These are phyloP conservation scores for Ophiostoma tasmaniense DNA, from an alignment of 2,329 filamentous ascomycete genomes.

Conservation along the genomic window DNA sequence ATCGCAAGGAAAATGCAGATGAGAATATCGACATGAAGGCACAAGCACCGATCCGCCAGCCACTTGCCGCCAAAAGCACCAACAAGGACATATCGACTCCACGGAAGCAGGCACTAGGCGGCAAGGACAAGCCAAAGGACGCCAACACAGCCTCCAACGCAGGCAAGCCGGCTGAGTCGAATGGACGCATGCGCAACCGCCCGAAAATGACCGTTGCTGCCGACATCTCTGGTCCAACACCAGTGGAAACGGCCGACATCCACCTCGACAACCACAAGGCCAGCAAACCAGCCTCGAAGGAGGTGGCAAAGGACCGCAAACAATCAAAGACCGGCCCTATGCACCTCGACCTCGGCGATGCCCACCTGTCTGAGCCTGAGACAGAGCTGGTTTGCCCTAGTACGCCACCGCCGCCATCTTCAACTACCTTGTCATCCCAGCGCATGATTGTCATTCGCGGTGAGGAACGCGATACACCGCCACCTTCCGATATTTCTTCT, in stretches of 20 bases:
- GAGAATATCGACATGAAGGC: conserved; percentile 23
- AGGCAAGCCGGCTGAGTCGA: conserved; percentile 12
- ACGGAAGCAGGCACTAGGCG: conserved; percentile 38
- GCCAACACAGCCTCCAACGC: conserved; percentile 5
- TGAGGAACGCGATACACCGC: conserved; percentile 46
- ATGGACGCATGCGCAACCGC: conserved; percentile 15
- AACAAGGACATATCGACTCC: conserved; percentile 53
- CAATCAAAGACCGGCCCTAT: neutral
- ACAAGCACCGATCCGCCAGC: conserved; percentile 33
- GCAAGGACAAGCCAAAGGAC: conserved; percentile 23
- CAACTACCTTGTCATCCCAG: conserved; percentile 26
- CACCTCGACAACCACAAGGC: neutral
- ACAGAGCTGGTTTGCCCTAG: conserved; percentile 12
- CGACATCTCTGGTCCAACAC: conserved; percentile 25
- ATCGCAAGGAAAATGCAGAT: conserved; percentile 31
- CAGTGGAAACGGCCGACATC: conserved; percentile 16
- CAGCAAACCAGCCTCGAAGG: neutral
- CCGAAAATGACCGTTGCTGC: conserved; percentile 24
- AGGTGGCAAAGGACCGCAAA: neutral
- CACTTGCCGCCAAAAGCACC: conserved; percentile 49
- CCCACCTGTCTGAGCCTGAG: neutral
- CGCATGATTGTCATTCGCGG: conserved; percentile 28
- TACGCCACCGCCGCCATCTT: conserved; percentile 13
- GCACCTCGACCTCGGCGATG: neutral
- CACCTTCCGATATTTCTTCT: conserved; percentile 48